These are phyloP conservation scores for Nephelium lappaceum DNA, from an alignment of 345 rosid genomes.

Conservation along the genomic window DNA sequence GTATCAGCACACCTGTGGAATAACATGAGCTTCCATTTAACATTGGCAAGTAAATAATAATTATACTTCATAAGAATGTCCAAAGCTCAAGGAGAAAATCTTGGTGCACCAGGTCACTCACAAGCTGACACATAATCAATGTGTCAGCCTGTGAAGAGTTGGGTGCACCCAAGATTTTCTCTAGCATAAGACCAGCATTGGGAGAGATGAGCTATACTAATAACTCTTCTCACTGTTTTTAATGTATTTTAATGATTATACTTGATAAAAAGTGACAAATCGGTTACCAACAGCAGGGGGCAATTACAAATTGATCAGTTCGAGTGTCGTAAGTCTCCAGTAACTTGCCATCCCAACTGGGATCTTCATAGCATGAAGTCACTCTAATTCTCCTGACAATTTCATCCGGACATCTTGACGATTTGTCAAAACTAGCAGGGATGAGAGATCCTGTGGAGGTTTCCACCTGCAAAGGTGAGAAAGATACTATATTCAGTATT, in stretches of 20 bases:
- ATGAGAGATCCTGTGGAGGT: constrained; percentile 54
- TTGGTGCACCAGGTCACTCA: no score
- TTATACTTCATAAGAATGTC: background rate
- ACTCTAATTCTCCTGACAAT: constrained; percentile 72
- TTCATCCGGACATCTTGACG: constrained; percentile 86
- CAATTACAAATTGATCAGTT: constrained; percentile 67
- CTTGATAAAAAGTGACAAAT: background rate
- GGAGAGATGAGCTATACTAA: background rate
- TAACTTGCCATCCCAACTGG: constrained; percentile 66
- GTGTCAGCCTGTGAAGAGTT: no score
- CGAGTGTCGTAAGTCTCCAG: constrained; percentile 79
- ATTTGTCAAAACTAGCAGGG: constrained; percentile 71
- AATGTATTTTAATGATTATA: background rate
- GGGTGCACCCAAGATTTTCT: no score
- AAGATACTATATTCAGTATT: constrained; percentile 3
- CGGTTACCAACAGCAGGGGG: constrained; percentile 75
- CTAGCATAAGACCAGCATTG: background rate
- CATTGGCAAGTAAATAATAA: background rate
- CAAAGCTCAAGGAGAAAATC: no score
- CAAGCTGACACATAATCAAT: no score
- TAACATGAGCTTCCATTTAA: background rate
- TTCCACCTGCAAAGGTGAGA: constrained; percentile 58
- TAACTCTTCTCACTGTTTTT: background rate
- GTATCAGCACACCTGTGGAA: background rate
- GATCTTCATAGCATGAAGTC: constrained; percentile 58